phyloP scores from a whole-genome alignment of 2,329 filamentous ascomycete species.

The Aspergillus viridinutans region DNA sequence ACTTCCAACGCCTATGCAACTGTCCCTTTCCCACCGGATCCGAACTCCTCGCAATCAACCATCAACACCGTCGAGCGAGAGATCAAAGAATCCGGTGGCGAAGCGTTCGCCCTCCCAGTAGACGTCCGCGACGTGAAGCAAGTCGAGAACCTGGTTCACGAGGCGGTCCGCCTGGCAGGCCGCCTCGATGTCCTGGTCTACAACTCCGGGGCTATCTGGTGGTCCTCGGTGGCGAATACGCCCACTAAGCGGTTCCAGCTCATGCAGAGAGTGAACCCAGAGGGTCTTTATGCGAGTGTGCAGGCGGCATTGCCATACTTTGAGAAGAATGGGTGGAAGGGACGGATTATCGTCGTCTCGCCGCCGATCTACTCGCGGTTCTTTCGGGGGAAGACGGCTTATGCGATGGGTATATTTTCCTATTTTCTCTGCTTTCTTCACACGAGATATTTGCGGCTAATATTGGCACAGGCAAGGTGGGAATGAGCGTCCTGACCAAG shows the following conservation, averaged over 20 bases:
- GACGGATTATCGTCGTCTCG: conserved; percentile 71
- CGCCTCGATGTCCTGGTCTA: conserved; percentile 73
- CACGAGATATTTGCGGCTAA: background rate
- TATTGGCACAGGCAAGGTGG: conserved; percentile 59
- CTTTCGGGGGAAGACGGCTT: conserved; percentile 80
- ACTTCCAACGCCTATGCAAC: conserved; percentile 58
- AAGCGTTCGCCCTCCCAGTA: conserved; percentile 62
- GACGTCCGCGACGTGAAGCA: conserved; percentile 65
- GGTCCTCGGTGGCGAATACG: conserved; percentile 69
- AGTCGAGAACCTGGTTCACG: conserved; percentile 56
- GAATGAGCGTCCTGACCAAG: conserved; percentile 76
- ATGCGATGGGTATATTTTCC: conserved; percentile 55
- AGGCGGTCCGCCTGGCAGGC: conserved; percentile 56
- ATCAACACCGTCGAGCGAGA: conserved; percentile 76
- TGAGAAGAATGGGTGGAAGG: conserved; percentile 49
- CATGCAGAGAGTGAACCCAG: conserved; percentile 70
- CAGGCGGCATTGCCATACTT: conserved; percentile 68
- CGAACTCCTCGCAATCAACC: conserved; percentile 70
- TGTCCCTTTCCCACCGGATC: conserved; percentile 66
- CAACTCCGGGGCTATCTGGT: conserved; percentile 83
- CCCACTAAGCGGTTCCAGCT: conserved; percentile 71
- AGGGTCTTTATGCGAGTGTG: conserved; percentile 69
- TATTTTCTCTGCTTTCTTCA: background rate
- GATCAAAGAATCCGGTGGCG: conserved; percentile 61
- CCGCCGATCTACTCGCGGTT: conserved; percentile 84